Evolutionary conservation across 75 land plant genomes (phyloP).

Genomic region (Cryptomeria japonica): DNA sequence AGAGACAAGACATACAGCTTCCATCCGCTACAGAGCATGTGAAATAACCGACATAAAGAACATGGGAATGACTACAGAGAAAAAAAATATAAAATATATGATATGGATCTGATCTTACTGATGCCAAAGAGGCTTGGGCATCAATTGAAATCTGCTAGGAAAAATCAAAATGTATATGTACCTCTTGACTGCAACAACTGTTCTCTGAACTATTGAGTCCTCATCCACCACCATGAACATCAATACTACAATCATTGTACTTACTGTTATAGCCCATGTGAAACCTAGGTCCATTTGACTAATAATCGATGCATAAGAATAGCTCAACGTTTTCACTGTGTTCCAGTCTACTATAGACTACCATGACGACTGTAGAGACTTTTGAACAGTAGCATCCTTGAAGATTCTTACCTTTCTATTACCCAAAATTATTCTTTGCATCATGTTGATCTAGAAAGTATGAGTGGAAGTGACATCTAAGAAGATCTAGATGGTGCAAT

Average conservation of each 20-base stretch:
- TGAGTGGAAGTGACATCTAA: neutral
- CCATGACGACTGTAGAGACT: neutral
- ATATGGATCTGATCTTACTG: neutral
- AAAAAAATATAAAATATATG: neutral
- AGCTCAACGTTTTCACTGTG: neutral
- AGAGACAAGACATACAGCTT: neutral
- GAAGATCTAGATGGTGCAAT: neutral
- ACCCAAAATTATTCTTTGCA: neutral
- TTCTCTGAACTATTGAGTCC: neutral
- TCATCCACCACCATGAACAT: neutral
- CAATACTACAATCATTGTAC: neutral
- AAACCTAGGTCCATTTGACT: neutral
- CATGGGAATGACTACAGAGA: neutral
- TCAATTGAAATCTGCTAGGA: neutral
- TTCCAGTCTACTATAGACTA: neutral
- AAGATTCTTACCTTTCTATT: neutral
- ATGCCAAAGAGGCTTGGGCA: neutral
- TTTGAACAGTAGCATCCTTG: neutral
- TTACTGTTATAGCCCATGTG: too few species aligned
- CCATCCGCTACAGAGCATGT: neutral
- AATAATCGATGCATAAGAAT: neutral
- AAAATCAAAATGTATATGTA: neutral
- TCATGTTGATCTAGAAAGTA: neutral
- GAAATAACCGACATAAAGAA: neutral
- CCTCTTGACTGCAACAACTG: slow-evolving; percentile 6